A percentile compares a stretch with the other conserved stretches of the same genome.
phyloP scores from a whole-genome alignment of 2,329 filamentous ascomycete genomes.

The Calonectria fujianensis region DNA sequence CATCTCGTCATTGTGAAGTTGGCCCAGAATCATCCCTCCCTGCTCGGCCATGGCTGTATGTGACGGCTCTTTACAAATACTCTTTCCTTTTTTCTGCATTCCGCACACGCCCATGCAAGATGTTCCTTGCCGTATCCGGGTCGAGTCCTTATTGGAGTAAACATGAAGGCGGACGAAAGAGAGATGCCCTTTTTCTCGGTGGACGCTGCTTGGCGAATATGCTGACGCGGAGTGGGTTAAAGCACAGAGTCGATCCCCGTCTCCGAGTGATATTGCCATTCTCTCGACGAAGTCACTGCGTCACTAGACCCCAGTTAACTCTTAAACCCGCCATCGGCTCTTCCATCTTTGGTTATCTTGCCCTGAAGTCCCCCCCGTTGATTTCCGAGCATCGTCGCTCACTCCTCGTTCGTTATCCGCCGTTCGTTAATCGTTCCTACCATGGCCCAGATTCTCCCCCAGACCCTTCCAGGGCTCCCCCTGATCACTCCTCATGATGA shows the following conservation, averaged over 20 bases:
- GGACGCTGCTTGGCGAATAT: slow-evolving; percentile 41
- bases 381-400: slow-evolving; percentile 33
- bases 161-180: slow-evolving; percentile 25
- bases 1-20: slow-evolving; percentile 34
- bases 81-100: slow-evolving; percentile 35
- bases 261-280: slow-evolving; percentile 44
- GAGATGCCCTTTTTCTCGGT: slow-evolving; percentile 38
- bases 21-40: slow-evolving; percentile 38
- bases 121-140: slow-evolving; percentile 39
- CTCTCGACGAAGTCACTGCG: slow-evolving; percentile 32
- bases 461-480: slow-evolving; percentile 50
- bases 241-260: slow-evolving; percentile 40
- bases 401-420: slow-evolving; percentile 48
- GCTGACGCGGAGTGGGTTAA: slow-evolving; percentile 43
- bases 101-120: slow-evolving; percentile 38
- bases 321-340: slow-evolving; percentile 29
- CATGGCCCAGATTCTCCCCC: slow-evolving; percentile 54
- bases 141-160: slow-evolving; percentile 37
- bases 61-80: slow-evolving; percentile 39
- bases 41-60: slow-evolving; percentile 44
- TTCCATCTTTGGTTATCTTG: slow-evolving; percentile 50
- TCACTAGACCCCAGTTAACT: slow-evolving; percentile 31
- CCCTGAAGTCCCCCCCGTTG: slow-evolving; percentile 42
- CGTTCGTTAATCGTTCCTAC: slow-evolving; percentile 51
- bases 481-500: slow-evolving; percentile 46